These are phyloP conservation scores for Symmetrospora coprosmae DNA, from an alignment of 768 basidiomycete genomes.

Conservation along the genomic window DNA sequence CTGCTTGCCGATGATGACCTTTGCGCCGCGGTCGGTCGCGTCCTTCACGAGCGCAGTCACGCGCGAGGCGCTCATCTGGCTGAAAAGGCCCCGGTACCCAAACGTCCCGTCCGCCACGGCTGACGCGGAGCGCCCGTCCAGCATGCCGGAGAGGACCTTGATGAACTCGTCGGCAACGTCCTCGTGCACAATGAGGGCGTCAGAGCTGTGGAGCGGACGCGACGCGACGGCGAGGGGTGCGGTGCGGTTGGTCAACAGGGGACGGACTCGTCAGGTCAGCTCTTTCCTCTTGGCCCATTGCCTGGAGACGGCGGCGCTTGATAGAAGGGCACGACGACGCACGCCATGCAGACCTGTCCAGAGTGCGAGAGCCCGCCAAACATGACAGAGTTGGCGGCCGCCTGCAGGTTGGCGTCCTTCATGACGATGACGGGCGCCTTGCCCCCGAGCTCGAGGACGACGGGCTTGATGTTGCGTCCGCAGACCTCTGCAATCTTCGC, in stretches of 20 bases:
- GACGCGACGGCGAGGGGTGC: too few species aligned
- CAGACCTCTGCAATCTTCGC: conserved; percentile 35
- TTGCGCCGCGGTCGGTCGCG: conserved; percentile 35
- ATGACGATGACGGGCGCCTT: conserved; percentile 39
- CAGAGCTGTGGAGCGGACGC: conserved; percentile 8
- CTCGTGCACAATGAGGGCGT: conserved; percentile 10
- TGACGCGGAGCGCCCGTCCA: not conserved
- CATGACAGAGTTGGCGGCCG: conserved; percentile 25
- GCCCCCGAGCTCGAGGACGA: conserved; percentile 37
- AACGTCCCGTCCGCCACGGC: not conserved
- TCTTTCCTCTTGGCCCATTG: too few species aligned
- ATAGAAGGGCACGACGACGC: not conserved
- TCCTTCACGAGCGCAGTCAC: not conserved
- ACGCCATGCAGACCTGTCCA: conserved; percentile 30
- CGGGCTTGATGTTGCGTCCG: conserved; percentile 39
- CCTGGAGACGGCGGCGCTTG: too few species aligned
- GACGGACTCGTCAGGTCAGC: too few species aligned
- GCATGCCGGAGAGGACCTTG: not conserved
- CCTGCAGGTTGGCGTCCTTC: conserved; percentile 36
- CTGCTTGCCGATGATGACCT: conserved; percentile 89
- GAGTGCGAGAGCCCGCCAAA: conserved; percentile 32
- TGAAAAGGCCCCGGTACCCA: not conserved
- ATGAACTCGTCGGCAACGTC: conserved; percentile 3
- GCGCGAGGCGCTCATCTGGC: not conserved
- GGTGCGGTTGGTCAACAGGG: too few species aligned